Percentiles rank a stretch among this genome's conserved stretches.
Evolutionary conservation across 1,139 yeast species (phyloP).

Genomic region (Pichia kudriavzevii): DNA sequence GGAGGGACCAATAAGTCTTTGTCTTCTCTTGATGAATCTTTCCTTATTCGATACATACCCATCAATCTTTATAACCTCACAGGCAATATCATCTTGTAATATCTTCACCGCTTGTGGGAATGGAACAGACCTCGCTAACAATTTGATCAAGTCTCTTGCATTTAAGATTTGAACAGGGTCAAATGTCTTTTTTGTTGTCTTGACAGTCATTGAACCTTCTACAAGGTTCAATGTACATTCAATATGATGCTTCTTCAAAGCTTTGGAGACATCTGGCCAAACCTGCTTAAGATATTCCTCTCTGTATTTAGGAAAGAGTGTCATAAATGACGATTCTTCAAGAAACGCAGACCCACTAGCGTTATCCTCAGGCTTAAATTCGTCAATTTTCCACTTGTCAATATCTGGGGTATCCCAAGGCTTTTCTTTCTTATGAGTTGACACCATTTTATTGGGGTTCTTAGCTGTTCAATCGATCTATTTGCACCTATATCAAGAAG

Average conservation of each 20-base stretch:
- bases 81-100: constrained; percentile 84
- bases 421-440: constrained; percentile 88
- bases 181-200: constrained; percentile 87
- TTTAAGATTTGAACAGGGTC: constrained; percentile 93
- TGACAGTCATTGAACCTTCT: constrained; percentile 96
- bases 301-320: constrained; percentile 92
- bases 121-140: constrained; percentile 93
- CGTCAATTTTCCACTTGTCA: constrained; percentile 88
- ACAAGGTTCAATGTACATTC: constrained; percentile 82
- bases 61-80: constrained; percentile 95
- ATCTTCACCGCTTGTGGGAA: constrained; percentile 93
- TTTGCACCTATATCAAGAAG: too few species aligned
- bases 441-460: too few species aligned
- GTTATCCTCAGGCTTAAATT: constrained; percentile 85
- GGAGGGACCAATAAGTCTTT: constrained; percentile 91
- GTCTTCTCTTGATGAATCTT: constrained; percentile 90
- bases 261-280: constrained; percentile 88
- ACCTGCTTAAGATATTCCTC: constrained; percentile 81
- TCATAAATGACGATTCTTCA: constrained; percentile 92
- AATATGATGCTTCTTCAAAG: constrained; percentile 65
- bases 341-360: constrained; percentile 79
- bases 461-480: too few species aligned
- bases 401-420: constrained; percentile 98
- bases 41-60: constrained; percentile 85
- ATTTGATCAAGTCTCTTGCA: constrained; percentile 89